Evolutionary conservation across 2,329 filamentous ascomycete genomes (phyloP).

Genomic region (Daldinia sp.): DNA sequence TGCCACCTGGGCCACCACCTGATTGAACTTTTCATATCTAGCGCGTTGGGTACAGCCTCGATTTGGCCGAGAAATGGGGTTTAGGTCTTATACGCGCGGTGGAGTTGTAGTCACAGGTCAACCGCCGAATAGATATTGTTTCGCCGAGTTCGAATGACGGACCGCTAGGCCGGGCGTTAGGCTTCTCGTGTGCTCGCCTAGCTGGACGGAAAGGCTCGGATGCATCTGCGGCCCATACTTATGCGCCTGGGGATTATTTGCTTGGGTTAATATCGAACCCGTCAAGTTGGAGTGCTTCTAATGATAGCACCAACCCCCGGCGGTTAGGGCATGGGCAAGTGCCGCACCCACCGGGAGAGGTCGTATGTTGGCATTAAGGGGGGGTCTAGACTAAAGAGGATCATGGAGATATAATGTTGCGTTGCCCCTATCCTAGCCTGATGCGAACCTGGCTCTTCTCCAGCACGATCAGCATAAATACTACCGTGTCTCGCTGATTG

Average conservation of each 20-base stretch:
- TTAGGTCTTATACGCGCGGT: constrained; percentile 7
- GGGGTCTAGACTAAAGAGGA: constrained; percentile 13
- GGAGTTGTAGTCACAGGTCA: background rate
- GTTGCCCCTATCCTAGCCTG: constrained; percentile 17
- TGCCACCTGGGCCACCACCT: constrained; percentile 14
- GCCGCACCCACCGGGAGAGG: constrained; percentile 25
- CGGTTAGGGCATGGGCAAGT: constrained; percentile 18
- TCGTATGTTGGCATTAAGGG: background rate
- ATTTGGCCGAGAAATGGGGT: constrained; percentile 22
- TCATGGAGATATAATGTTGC: constrained; percentile 26
- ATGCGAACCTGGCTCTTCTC: constrained; percentile 14
- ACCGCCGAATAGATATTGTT: background rate
- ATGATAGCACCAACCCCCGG: constrained; percentile 14
- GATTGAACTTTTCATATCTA: constrained; percentile 23
- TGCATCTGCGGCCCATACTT: background rate
- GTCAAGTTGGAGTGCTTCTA: constrained; percentile 12
- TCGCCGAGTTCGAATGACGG: constrained; percentile 19
- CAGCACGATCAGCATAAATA: constrained; percentile 36
- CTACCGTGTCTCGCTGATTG: constrained; percentile 27
- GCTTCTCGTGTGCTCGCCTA: background rate
- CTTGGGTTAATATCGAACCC: constrained; percentile 19
- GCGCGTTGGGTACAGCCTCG: background rate
- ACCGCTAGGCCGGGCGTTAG: constrained; percentile 19
- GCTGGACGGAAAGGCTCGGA: background rate
- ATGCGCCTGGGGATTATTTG: constrained; percentile 19